A percentile compares a stretch with the other conserved stretches of the same genome.
phyloP scores from a whole-genome alignment of 768 basidiomycete genomes.

The Crepidotus variabilis region DNA sequence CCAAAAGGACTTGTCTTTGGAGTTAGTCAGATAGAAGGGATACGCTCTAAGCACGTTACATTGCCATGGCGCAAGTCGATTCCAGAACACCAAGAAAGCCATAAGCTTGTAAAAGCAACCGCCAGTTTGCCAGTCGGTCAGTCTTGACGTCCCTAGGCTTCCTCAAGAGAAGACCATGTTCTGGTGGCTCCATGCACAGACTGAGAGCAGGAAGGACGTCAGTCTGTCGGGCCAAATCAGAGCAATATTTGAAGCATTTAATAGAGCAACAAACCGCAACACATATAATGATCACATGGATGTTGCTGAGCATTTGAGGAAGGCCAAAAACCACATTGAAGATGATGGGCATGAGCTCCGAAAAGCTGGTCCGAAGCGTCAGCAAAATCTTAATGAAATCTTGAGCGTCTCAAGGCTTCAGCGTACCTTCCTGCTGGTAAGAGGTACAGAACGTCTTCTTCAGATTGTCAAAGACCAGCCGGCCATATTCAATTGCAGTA shows the following conservation, averaged over 20 bases:
- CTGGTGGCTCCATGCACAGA: conserved; percentile 57
- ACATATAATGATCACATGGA: conserved; percentile 48
- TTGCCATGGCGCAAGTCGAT: conserved; percentile 43
- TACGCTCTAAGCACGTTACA: conserved; percentile 26
- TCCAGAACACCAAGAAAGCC: conserved; percentile 49
- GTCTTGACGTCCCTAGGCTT: conserved; percentile 53
- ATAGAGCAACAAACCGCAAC: conserved; percentile 26
- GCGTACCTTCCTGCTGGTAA: conserved; percentile 45
- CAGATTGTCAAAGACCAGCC: conserved; percentile 62
- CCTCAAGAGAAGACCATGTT: conserved; percentile 50
- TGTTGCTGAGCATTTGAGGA: conserved; percentile 33
- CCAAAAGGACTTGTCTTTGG: conserved; percentile 21
- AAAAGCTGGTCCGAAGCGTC: conserved; percentile 35
- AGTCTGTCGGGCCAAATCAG: conserved; percentile 25
- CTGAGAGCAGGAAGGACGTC: conserved; percentile 55
- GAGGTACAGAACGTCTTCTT: conserved; percentile 50
- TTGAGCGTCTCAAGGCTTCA: conserved; percentile 7
- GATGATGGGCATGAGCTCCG: conserved; percentile 58
- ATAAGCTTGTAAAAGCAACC: conserved; percentile 55
- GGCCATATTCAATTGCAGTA: conserved; percentile 59
- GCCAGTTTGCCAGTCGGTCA: conserved; percentile 52
- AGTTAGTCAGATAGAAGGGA: conserved; percentile 27
- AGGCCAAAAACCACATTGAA: conserved; percentile 38
- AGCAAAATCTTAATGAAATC: background rate
- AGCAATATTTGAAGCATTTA: background rate